Conservation (phyloP, 768 basidiomycete genomes). For the Paxillus involutus region DNA sequence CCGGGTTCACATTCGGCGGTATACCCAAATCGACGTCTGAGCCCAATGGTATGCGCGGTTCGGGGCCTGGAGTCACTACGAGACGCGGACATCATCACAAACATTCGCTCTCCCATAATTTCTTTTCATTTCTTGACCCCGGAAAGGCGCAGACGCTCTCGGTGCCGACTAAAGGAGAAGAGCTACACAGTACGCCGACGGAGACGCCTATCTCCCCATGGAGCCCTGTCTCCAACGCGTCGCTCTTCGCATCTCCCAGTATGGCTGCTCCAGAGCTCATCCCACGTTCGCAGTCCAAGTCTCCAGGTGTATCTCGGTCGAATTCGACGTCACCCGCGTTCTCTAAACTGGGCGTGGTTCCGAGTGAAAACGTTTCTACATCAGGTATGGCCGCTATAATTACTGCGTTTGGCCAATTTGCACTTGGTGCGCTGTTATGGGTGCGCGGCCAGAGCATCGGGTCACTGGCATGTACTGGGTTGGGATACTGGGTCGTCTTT, state of each 20-base stretch:
- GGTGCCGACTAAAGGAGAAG: conserved; percentile 22
- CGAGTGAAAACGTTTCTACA: conserved; percentile 17
- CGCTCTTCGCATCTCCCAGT: conserved; percentile 2
- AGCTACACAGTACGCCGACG: conserved; percentile 57
- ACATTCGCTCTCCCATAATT: conserved; percentile 91
- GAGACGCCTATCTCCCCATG: conserved; percentile 67
- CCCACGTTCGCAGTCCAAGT: conserved; percentile 24
- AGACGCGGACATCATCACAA: conserved; percentile 84
- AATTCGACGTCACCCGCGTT: conserved; percentile 6
- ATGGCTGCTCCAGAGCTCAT: conserved; percentile 8
- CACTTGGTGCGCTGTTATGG: conserved; percentile 79
- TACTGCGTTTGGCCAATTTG: conserved; percentile 47
- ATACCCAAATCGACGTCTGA: conserved; percentile 34
- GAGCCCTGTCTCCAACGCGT: conserved; percentile 48
- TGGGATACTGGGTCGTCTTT: conserved; percentile 97
- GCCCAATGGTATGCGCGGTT: conserved; percentile 13
- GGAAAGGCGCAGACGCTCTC: conserved; percentile 28
- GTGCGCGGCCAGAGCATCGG: conserved; percentile 86
- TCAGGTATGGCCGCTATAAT: conserved; percentile 20
- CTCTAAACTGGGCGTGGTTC: not conserved
- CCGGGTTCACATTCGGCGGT: conserved; percentile 66
- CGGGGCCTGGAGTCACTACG: conserved; percentile 25
- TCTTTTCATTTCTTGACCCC: conserved; percentile 94
- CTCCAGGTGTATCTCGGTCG: conserved; percentile 16
- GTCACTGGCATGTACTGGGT: conserved; percentile 81